A percentile compares a stretch with the other conserved stretches of the same genome.
Evolutionary conservation across 371 early-diverging fungal genomes (phyloP).

Genomic region (Zopfochytrium polystomum): DNA sequence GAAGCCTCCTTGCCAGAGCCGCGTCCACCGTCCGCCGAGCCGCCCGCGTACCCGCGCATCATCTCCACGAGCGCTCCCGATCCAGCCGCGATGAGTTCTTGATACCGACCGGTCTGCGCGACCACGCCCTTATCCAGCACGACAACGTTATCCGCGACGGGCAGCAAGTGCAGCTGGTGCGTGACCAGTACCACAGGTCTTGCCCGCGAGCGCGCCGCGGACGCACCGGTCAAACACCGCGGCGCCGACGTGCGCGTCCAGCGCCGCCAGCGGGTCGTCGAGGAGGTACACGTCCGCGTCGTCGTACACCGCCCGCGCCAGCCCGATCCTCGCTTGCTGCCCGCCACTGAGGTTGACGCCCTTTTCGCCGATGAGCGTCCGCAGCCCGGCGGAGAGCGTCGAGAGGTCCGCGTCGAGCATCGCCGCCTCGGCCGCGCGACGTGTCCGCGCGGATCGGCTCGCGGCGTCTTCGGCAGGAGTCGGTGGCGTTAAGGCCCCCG

Average conservation of each 20-base stretch:
- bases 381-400: slow-evolving; percentile 18
- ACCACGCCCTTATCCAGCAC: slow-evolving; percentile 54
- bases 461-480: too few species aligned
- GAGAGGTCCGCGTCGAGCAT: slow-evolving; percentile 79
- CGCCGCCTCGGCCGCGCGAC: slow-evolving; percentile 79
- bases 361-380: slow-evolving; percentile 37
- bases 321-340: slow-evolving; percentile 27
- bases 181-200: slow-evolving; percentile 30
- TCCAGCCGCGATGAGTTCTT: slow-evolving; percentile 41
- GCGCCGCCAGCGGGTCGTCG: slow-evolving; percentile 40
- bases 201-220: slow-evolving; percentile 17
- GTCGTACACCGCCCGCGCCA: slow-evolving; percentile 15
- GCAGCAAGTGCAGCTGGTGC: slow-evolving; percentile 59
- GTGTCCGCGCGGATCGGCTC: slow-evolving; percentile 42
- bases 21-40: neutral
- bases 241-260: too few species aligned
- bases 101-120: slow-evolving; percentile 55
- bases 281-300: slow-evolving; percentile 15
- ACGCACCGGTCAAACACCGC: slow-evolving; percentile 16
- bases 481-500: slow-evolving; percentile 61
- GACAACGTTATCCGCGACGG: slow-evolving; percentile 53
- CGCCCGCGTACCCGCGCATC: slow-evolving; percentile 24
- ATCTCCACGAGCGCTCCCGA: slow-evolving; percentile 25
- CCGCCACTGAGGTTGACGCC: too few species aligned
- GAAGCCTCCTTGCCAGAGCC: neutral